phyloP scores from a whole-genome alignment of 2,329 filamentous ascomycete species.

The Pezicula carpinea region DNA sequence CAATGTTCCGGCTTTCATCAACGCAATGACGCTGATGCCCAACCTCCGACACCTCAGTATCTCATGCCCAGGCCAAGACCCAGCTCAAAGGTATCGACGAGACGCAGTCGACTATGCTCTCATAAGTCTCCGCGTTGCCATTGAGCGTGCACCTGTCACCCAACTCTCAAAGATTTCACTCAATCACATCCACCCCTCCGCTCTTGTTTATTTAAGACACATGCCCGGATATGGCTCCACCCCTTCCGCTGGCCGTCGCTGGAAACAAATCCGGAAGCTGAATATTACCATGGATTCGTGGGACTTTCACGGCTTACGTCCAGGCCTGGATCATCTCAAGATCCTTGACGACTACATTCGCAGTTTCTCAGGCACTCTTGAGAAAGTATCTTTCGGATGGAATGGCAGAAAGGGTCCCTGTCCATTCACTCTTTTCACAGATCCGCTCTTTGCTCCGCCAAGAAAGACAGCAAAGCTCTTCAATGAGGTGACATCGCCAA shows the following conservation, averaged over 20 bases:
- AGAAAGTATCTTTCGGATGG: conserved; percentile 75
- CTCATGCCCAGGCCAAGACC: conserved; percentile 68
- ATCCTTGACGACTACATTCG: conserved; percentile 79
- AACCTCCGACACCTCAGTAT: conserved; percentile 72
- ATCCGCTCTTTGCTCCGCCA: conserved; percentile 61
- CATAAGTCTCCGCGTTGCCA: conserved; percentile 77
- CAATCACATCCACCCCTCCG: conserved; percentile 67
- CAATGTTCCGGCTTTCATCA: conserved; percentile 79
- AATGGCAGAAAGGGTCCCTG: conserved; percentile 67
- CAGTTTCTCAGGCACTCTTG: conserved; percentile 59
- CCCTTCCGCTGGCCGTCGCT: conserved; percentile 66
- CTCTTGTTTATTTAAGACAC: conserved; percentile 73
- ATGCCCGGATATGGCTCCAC: conserved; percentile 69
- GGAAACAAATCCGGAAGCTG: conserved; percentile 73
- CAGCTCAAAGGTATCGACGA: conserved; percentile 66
- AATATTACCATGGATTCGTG: conserved; percentile 69
- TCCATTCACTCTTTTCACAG: conserved; percentile 59
- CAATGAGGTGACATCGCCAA: conserved; percentile 59
- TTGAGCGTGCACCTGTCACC: conserved; percentile 67
- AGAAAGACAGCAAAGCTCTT: conserved; percentile 53
- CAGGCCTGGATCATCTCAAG: conserved; percentile 66
- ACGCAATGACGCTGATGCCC: conserved; percentile 63
- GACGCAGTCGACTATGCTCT: conserved; percentile 84
- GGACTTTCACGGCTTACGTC: conserved; percentile 56
- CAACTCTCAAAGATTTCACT: conserved; percentile 68